Base-by-base conservation (phyloP, 1,139 yeast species). In the Chernovozyma sophiae-reginae region DNA sequence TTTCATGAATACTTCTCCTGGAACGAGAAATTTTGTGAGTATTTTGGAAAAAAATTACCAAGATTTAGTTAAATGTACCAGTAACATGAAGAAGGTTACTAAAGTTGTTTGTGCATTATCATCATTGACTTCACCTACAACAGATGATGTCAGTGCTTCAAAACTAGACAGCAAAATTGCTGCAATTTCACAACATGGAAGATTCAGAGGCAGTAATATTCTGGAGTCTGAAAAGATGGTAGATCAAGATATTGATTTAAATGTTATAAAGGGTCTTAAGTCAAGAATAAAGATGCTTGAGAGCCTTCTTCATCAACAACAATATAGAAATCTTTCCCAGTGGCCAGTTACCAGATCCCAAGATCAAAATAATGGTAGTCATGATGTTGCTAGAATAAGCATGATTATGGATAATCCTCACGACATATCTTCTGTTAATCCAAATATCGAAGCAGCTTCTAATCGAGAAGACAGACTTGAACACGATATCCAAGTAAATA, bases 251-350 rank as follows among this genome's bases (percentile, higher is more conserved):
- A 46, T 49, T 37, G 71, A 68, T 43, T 51, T 62, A 30, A 62
- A 67, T 31, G 46, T 74, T 11, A 61, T 79, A 3, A 69, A 68
- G 44, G 85, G 84, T 0, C 74, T 81, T 42, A 76, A 78, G 48
- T 56, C 67, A 15, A 58, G 89, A 38, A 79, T 83, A 18, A 73
- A 68, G 45, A 82, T 79, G 46, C 62, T 83, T 34, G 94, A 84
- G 48, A 77, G 73, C 40, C 56, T 82, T 24, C 56, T 84, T 12
- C 89, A 82, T 51, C 86, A 81, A 46, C 79, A 76, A 33, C 83
- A 75, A 43, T 78, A 73, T 49, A 72, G 74, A 35, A 74, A 77
- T 41, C 62, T 78, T 22, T 65, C 70, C n/a, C 70, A 66, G 29
- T 78, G 85, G 85, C 83, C 85, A 2, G 65, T 58, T 3, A 52